Evolutionary conservation across 768 basidiomycete species (phyloP), one percentile per base, ranked within the genome.

Genomic region (Macrocybe gigantea): DNA sequence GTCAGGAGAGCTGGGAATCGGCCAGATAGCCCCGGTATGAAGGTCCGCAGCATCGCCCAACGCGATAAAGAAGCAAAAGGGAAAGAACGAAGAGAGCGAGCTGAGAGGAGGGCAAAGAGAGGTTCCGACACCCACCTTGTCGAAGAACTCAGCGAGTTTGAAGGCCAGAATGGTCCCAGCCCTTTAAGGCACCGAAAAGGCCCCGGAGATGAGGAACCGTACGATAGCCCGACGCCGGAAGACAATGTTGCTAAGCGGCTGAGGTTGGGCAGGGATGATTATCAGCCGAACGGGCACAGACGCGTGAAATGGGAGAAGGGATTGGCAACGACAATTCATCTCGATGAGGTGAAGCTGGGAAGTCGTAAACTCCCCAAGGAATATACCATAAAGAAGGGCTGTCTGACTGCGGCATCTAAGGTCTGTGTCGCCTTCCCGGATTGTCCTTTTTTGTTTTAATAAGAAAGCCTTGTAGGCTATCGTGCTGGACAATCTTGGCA

Each of bases 161-260:
- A 52, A 45, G 60, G 60, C 48, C 49, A 51, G 44, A 34, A 35
- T 49, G 53, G 51, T 38, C 52, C 50, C 46, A 42, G 44, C 45
- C 39, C 53, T 8, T 56, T 52, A 45, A 65, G 62, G 51, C 85
- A 89, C 65, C 65, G 61, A 45, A 69, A 81, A 56, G 89, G 82
- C 1, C 78, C 88, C 4, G 90, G 89, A 2, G 89, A 93, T 22
- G 87, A 89, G 29, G 88, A 84, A 55, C 88, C 88, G 50, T 89
- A 88, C 54, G 73, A 75, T 56, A 86, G 85, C 8, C 87, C 88
- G 2, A 68, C 74, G 39, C 22, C 22, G 22, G 22, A 22, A 22
- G 22, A 22, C 22, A 4, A 4, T 22, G 22, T 22, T 22, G 22
- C 22, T 22, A 67, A 67, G 54, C 64, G 68, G 33, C 66, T 66